Base-by-base conservation (phyloP, 1,139 yeast genomes). In the Debaryomyces sp. region DNA sequence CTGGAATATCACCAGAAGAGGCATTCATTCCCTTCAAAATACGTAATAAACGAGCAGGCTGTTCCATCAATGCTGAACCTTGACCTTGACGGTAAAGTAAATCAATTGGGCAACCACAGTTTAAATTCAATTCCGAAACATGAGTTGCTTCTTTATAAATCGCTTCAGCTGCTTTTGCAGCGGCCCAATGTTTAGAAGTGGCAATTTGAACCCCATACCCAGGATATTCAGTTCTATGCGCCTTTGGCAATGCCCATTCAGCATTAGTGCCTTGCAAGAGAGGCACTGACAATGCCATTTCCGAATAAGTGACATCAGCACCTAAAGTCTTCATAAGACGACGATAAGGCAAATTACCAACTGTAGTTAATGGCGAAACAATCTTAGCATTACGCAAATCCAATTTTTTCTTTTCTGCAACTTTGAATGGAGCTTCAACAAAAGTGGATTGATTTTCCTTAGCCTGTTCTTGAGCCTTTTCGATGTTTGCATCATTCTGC, bases 21-120 rank as follows among this genome's bases (percentile, higher is more conserved):
- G 88, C 87, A 61, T 86, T 88, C 98, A 94, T 94, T 5, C 95
- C 92, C 59, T 87, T 86, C 41, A 92, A 74, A 59, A 91, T 84
- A 55, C 96, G 79, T 41, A 87, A 66, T 68, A 92, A 70, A 60
- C 90, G 82, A 0, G 96, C 85, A 7, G 96, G 96, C 62, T 89
- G 91, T 54, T 91, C 98, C 79, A 94, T 74, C 51, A 94, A 77
- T 0, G 97, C 99, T 36, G 96, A 85, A 1, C 99, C 99, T 55
- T 96, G 96, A 27, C 99, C 99, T 63, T 89, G 92, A 57, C 94
- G 81, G 67, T 85, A 95, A 23, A 94, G 75, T 57, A 95, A 76
- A 65, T 95, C 99, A 58, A 94, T 94, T 13, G 99, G 99, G 67
- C 99, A 94, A 2, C 99, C 99, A 64, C 96, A 87, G 69, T 94